A percentile compares a stretch with the other conserved stretches of the same genome.
These are phyloP conservation scores for Pichia sp. DNA, from an alignment of 1,139 yeast genomes.

Conservation along the genomic window DNA sequence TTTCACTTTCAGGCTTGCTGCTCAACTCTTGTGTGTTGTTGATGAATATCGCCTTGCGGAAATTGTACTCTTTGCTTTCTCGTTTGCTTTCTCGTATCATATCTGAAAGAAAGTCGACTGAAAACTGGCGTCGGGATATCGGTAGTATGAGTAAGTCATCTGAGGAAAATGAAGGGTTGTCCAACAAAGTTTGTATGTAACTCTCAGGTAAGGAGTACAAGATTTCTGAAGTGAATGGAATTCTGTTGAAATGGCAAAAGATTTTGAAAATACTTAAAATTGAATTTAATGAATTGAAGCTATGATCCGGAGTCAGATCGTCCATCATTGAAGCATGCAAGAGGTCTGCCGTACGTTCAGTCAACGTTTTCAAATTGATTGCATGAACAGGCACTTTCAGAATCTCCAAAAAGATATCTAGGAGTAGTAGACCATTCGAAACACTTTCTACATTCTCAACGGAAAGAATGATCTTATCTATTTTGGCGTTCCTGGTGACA, in stretches of 20 bases:
- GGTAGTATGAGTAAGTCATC: conserved; percentile 25
- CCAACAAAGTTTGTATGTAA: conserved; percentile 21
- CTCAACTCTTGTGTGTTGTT: conserved; percentile 25
- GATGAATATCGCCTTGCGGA: conserved; percentile 24
- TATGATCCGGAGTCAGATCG: conserved; percentile 18
- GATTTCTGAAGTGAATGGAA: conserved; percentile 49
- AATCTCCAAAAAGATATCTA: conserved; percentile 26
- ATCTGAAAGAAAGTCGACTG: conserved; percentile 12
- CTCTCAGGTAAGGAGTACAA: conserved; percentile 45
- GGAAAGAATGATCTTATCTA: conserved; percentile 25
- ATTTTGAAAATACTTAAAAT: conserved; percentile 50
- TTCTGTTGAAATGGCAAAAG: conserved; percentile 47
- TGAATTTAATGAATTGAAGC: conserved; percentile 31
- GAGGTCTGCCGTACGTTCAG: conserved; percentile 64
- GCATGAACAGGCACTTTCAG: conserved; percentile 43
- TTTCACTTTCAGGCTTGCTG: not conserved
- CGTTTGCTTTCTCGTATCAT: conserved; percentile 17
- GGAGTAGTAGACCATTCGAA: conserved; percentile 26
- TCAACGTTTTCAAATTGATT: conserved; percentile 52
- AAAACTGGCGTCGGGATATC: conserved; percentile 23
- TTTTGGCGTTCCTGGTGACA: conserved; percentile 14
- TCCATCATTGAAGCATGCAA: conserved; percentile 52
- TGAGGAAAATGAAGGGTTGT: conserved; percentile 17
- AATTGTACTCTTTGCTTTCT: conserved; percentile 13
- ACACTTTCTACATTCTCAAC: conserved; percentile 28